Evolutionary conservation across 2,329 filamentous ascomycete species (phyloP).

Genomic region (Periconia macrospinosa): DNA sequence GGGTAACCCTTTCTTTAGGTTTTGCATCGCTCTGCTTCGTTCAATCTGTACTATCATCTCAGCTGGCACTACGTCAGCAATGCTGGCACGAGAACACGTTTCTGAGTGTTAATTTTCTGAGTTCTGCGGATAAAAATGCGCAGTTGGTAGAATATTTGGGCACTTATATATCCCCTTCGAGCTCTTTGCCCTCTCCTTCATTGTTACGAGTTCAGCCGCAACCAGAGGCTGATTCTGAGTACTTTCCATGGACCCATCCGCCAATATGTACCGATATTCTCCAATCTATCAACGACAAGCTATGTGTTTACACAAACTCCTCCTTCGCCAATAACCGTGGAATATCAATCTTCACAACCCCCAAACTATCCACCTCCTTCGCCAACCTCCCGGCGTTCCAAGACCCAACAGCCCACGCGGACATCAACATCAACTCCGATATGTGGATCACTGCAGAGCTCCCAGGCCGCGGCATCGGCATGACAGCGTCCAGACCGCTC

Average conservation of each 20-base stretch:
- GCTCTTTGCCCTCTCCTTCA: too few relatives aligned
- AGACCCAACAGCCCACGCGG: constrained; percentile 7
- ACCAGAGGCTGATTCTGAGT: neutral
- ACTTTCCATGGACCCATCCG: constrained; percentile 27
- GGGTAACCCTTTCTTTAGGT: neutral
- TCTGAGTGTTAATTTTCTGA: constrained; percentile 12
- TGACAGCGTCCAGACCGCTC: constrained; percentile 27
- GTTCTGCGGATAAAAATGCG: constrained; percentile 10
- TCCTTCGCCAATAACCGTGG: constrained; percentile 32
- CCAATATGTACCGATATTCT: constrained; percentile 30
- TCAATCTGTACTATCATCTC: neutral
- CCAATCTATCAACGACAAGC: constrained; percentile 19
- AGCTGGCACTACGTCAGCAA: constrained; percentile 13
- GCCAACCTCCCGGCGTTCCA: constrained; percentile 27
- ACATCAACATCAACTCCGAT: constrained; percentile 21
- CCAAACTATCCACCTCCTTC: constrained; percentile 24
- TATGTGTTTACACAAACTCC: constrained; percentile 35
- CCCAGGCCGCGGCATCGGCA: constrained; percentile 34
- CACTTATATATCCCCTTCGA: neutral
- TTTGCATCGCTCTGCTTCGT: neutral
- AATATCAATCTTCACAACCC: constrained; percentile 40
- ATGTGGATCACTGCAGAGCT: constrained; percentile 25
- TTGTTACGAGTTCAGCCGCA: too few relatives aligned
- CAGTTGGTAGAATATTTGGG: constrained; percentile 6
- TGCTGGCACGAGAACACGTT: constrained; percentile 28